A percentile compares a stretch with the other conserved stretches of the same genome.
Conservation (phyloP, 2,329 filamentous ascomycete genomes). For the Tolypocladium nubicola region DNA sequence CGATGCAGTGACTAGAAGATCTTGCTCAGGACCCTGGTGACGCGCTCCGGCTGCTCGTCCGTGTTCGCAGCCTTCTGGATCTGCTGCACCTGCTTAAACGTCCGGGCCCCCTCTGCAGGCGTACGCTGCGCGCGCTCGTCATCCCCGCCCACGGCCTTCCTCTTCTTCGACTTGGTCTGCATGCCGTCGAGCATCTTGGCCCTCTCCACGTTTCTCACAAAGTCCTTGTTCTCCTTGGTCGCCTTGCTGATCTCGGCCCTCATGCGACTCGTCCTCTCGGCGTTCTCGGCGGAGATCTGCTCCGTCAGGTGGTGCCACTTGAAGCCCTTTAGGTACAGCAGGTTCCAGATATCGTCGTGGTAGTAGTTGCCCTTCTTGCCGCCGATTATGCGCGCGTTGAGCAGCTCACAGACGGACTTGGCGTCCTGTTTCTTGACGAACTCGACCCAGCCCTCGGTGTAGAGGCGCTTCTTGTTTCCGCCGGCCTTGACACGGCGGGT, state of each 20-base stretch:
- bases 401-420: conserved; percentile 61
- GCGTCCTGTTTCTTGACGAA: conserved; percentile 68
- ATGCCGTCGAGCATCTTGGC: conserved; percentile 73
- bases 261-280: conserved; percentile 65
- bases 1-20: conserved; percentile 39
- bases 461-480: conserved; percentile 76
- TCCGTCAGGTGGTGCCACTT: conserved; percentile 71
- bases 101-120: conserved; percentile 19
- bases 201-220: conserved; percentile 67
- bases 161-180: conserved; percentile 43
- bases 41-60: conserved; percentile 41
- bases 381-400: conserved; percentile 70
- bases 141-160: conserved; percentile 16
- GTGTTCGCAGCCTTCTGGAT: conserved; percentile 36
- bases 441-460: conserved; percentile 79
- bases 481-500: conserved; percentile 57
- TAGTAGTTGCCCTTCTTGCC: conserved; percentile 79
- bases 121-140: conserved; percentile 5
- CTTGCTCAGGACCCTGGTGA: conserved; percentile 51
- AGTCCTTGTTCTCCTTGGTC: conserved; percentile 70
- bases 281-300: conserved; percentile 73
- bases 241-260: conserved; percentile 67
- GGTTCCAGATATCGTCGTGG: conserved; percentile 78
- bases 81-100: conserved; percentile 58
- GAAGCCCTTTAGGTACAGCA: conserved; percentile 73